These are phyloP conservation scores for Hawksworthiomyces lignivorus DNA, from an alignment of 2,329 filamentous ascomycete species.

Conservation along the genomic window DNA sequence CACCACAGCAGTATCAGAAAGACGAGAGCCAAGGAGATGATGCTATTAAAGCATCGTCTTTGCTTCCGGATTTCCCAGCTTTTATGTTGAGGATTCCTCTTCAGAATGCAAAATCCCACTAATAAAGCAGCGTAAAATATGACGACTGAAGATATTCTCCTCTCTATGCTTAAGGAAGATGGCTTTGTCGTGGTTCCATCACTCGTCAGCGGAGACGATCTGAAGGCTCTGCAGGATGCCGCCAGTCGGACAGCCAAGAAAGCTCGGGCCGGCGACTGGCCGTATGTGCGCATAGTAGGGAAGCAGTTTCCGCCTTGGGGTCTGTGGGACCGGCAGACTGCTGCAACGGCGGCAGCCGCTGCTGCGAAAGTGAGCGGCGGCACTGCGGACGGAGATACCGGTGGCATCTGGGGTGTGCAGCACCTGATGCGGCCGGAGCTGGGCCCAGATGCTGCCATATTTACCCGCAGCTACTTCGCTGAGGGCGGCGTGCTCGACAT, in stretches of 20 bases:
- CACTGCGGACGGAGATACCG: not conserved
- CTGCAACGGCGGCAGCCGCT: constrained; percentile 26
- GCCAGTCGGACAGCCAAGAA: constrained; percentile 48
- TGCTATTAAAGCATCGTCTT: too few species aligned
- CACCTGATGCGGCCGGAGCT: constrained; percentile 71
- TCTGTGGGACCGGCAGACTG: constrained; percentile 36
- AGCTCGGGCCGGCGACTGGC: constrained; percentile 68
- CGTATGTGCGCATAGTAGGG: constrained; percentile 71
- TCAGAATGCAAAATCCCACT: too few species aligned
- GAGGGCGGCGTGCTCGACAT: constrained; percentile 51
- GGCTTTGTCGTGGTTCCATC: constrained; percentile 69
- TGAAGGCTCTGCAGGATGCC: constrained; percentile 53
- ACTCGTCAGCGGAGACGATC: constrained; percentile 45
- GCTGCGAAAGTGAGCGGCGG: constrained; percentile 25
- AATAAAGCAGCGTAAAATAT: not conserved
- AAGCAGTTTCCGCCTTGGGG: constrained; percentile 90
- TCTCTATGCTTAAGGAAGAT: constrained; percentile 54
- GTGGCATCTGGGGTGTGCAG: constrained; percentile 83
- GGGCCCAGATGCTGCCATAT: constrained; percentile 47
- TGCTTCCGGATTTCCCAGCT: too few species aligned
- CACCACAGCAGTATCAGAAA: not conserved
- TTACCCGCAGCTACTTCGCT: constrained; percentile 66
- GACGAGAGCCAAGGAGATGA: too few species aligned
- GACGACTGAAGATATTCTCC: constrained; percentile 23
- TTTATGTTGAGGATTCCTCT: too few species aligned